Base-by-base conservation (phyloP, 352 stramenopile species). In the Phytophthora aleatoria region DNA sequence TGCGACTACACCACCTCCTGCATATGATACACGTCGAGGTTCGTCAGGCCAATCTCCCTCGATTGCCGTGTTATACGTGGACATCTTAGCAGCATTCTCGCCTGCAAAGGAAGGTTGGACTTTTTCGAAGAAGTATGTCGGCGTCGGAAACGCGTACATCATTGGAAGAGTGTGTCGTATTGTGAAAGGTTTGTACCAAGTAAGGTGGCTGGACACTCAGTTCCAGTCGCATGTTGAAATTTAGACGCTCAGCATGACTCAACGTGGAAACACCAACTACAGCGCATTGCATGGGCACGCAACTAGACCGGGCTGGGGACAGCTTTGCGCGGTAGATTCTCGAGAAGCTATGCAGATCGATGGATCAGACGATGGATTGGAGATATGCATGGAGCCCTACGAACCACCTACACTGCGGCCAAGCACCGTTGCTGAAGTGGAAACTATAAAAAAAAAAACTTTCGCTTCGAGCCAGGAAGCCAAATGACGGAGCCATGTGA, bases 121-220 rank as follows among this genome's bases (percentile, higher is more conserved):
- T 15, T 49, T 35, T 12, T 12, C 24, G n/a, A 60, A 56, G 27
- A 50, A 50, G 30, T 67, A 62, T 36, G 36, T 15, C 33, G 36
- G 26, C 16, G 52, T 56, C 13, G 53, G 47, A 6, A 63, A 45
- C 26, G 49, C 61, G 0, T 63, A 50, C 41, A 63, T 59, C 2
- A 24, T 61, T 20, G 45, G 45, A 5, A 27, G 52, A 33, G 50
- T 69, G 1, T 55, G 42, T 24, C 44, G 38, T 5, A 28, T 64
- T 38, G 50, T 57, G 36, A 55, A 64, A 30, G 42, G 39, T 1
- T 30, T 70, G 8, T 58, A 49, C 5, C 26, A 64, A 28, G 6
- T 69, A 8, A 20, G n/a, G 20, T 60, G 54, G 61, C 27, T 69
- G 10, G 54, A 69, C 28, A 52, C 61, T n/a, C 61, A 64, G 12